Base-by-base conservation (phyloP, 164 flowering plant species). In the Stephania yunnanensis region DNA sequence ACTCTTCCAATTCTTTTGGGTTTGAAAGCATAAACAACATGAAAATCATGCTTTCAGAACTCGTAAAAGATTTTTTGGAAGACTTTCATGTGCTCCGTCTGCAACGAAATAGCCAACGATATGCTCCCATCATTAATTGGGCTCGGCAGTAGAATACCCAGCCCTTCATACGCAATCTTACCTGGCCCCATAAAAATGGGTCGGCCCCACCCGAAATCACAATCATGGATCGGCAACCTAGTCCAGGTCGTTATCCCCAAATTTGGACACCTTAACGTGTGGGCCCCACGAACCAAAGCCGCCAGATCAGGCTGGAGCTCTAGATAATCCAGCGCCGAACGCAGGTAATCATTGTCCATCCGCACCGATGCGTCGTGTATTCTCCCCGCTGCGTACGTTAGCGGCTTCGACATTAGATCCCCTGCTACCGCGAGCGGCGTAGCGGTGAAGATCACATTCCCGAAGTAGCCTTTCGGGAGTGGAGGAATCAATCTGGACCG, bases 261-360 rank as follows among this genome's bases (percentile, higher is more conserved):
- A 71, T 86, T 87, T 0, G 89, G 90, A 44, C 86, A 82, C 67
- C 75, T 58, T 31, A 87, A 87, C 0, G 86, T 83, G n/a, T 84
- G 86, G 7, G 87, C 83, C 19, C 91, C 89, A 0, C 90, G 86
- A 46, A 83, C 87, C 0, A 86, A 82, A 8, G 85, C 86, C n/a
- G 86, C 72, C 17, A 85, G 71, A 82, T 87, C 89, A 4, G 92
- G 87, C 77, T 87, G 92, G 52, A 84, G 67, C 80, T 89, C 92
- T 30, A 90, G 69, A 80, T 83, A 90, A 75, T 90, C 94, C 1
- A 90, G 77, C n/a, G 91, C 91, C 11, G 94, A 90, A 69, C 86
- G 75, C 46, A 89, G 67, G 58, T 89, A 89, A 2, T 86, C 86
- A 20, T 87, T 74, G 75, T 88, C 89, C 93, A 88, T 89, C n/a